Base-by-base conservation (phyloP, 305 asterid species). In the Fraxinus sp. region DNA sequence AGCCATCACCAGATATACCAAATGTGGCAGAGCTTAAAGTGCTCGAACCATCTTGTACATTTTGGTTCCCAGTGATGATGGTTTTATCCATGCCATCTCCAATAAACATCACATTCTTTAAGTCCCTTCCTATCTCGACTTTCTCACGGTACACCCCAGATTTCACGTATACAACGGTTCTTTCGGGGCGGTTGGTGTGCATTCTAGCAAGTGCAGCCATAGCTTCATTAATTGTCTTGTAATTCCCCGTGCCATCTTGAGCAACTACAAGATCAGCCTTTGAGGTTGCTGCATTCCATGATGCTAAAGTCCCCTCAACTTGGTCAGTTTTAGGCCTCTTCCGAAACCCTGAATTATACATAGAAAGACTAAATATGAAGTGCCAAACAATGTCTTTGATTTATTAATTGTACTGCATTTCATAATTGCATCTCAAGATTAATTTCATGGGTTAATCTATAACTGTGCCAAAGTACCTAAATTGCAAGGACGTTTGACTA, bases 81-180 rank as follows among this genome's bases (percentile, higher is more conserved):
- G 97, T 95, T 80, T 83, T 88, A 78, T 91, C 97, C 5, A 89
- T 93, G 75, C 98, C 99, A 30, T 94, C 97, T 14, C 98, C 98
- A 4, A 93, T 89, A 36, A 94, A 86, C 98, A 94, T 92, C 6
- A 95, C 71, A 75, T 95, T 92, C 73, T 83, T 83, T 37, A 92
- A 46, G 33, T 86, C 81, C 70, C 89, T 84, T 14, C 82, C 86
- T 4, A 95, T 91, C 72, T 92, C 95, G 1, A 95, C 93, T 1
- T 82, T 90, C 81, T 95, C 97, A 3, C 14, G 37, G 36, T 93
- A 94, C 0, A 86, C 81, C 6, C 97, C 97, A 0, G 91, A 85
- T 82, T 94, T 94, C 13, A 94, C 91, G 46, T 90, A 89, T 2
- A 92, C 84, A 0, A 92, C 76, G n/a, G 80, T 84, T 83, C 98